Conservation (phyloP, 2,329 filamentous ascomycete species). For the Ascochyta rabiei region DNA sequence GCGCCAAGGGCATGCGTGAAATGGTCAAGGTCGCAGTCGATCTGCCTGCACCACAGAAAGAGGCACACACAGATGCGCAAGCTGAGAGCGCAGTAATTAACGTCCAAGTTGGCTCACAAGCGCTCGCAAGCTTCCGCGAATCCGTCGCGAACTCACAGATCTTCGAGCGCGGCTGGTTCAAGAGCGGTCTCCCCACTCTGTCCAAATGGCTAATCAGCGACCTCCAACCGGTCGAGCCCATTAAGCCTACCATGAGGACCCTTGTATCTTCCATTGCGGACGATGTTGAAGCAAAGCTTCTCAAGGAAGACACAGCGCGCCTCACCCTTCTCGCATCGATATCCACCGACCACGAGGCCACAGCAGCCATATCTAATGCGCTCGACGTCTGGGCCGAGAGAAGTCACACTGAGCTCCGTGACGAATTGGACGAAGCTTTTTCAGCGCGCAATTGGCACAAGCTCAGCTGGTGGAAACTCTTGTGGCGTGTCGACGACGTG, state of each 20-base stretch:
- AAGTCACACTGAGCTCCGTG: conserved; percentile 82
- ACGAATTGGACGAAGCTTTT: conserved; percentile 79
- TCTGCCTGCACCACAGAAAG: conserved; percentile 54
- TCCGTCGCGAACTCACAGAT: conserved; percentile 71
- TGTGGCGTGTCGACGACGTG: conserved; percentile 94
- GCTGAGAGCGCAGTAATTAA: conserved; percentile 61
- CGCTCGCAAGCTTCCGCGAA: conserved; percentile 70
- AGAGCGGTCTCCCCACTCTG: conserved; percentile 70
- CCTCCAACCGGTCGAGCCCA: conserved; percentile 47
- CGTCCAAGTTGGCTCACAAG: conserved; percentile 64
- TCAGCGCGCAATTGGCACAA: conserved; percentile 77
- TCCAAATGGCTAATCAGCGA: conserved; percentile 65
- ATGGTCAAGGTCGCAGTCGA: conserved; percentile 65
- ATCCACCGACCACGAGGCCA: conserved; percentile 52
- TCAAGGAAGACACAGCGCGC: conserved; percentile 55
- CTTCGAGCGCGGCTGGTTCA: conserved; percentile 76
- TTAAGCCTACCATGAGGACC: conserved; percentile 70
- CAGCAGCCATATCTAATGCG: conserved; percentile 60
- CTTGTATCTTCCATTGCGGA: conserved; percentile 72
- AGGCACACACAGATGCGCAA: conserved; percentile 27
- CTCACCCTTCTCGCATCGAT: conserved; percentile 42
- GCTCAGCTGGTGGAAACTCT: conserved; percentile 91
- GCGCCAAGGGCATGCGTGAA: conserved; percentile 49
- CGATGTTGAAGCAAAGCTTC: conserved; percentile 59
- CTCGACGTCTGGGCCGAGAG: conserved; percentile 77